These are phyloP conservation scores for Taxillus chinensis DNA, from an alignment of 164 flowering plant species.

Conservation along the genomic window DNA sequence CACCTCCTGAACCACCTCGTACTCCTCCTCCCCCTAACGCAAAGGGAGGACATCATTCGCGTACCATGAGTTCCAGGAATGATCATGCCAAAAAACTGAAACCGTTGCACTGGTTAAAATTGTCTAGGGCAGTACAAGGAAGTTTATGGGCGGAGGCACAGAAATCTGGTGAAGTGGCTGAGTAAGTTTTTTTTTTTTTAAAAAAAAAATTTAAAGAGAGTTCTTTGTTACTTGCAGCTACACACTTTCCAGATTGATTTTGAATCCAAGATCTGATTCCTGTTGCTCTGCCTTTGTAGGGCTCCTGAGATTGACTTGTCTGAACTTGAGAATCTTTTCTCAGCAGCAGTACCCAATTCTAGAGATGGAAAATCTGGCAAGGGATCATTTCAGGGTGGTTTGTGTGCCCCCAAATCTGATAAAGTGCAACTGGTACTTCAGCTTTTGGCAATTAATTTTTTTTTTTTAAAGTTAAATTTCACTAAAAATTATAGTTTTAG, in stretches of 20 bases:
- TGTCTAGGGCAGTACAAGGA: slow-evolving; percentile 79
- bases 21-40: slow-evolving; percentile 23
- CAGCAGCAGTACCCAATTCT: slow-evolving; percentile 60
- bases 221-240: too few species aligned
- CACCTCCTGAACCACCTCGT: slow-evolving; percentile 27
- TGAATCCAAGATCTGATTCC: background rate
- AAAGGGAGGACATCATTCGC: slow-evolving; percentile 39
- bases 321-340: slow-evolving; percentile 88
- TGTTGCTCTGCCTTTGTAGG: slow-evolving; percentile 27
- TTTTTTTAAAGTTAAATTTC: too few species aligned
- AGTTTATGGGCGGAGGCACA: slow-evolving; percentile 93
- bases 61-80: slow-evolving; percentile 32
- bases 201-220: slow-evolving; percentile 2
- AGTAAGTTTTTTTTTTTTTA: slow-evolving; percentile 32
- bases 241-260: too few species aligned
- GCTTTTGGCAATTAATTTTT: slow-evolving; percentile 1
- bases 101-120: slow-evolving; percentile 89
- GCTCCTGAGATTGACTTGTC: slow-evolving; percentile 91
- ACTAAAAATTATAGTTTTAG: too few species aligned
- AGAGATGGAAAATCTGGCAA: slow-evolving; percentile 33
- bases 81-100: slow-evolving; percentile 47
- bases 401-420: slow-evolving; percentile 52
- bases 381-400: slow-evolving; percentile 39
- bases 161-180: slow-evolving; percentile 62
- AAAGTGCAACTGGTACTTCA: slow-evolving; percentile 79